Conservation (phyloP, 75 land plant species). For the Sequoia sempervirens region DNA sequence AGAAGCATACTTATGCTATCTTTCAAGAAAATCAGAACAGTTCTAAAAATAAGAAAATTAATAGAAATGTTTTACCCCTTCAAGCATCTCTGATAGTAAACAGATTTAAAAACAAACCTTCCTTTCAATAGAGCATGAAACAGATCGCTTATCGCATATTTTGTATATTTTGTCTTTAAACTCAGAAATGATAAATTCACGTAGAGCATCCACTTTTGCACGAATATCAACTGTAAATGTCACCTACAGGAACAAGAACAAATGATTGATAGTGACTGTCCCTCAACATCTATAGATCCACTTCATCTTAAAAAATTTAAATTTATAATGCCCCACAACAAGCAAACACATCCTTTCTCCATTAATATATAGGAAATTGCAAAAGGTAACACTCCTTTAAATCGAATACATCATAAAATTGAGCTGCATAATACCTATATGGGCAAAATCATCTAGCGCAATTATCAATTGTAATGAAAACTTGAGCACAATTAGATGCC, state of each 20-base stretch:
- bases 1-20: not conserved
- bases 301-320: not conserved
- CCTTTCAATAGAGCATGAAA: conserved; percentile 61
- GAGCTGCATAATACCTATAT: not conserved
- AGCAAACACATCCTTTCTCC: not conserved
- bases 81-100: not conserved
- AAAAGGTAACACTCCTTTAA: not conserved
- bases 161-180: conserved; percentile 36
- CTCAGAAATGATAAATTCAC: conserved; percentile 53
- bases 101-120: conserved; percentile 53
- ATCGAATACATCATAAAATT: not conserved
- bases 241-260: conserved; percentile 52
- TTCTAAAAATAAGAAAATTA: not conserved
- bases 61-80: conserved; percentile 1
- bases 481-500: not conserved
- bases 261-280: not conserved
- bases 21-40: not conserved
- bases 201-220: conserved; percentile 64
- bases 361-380: not conserved
- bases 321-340: not conserved
- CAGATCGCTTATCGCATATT: conserved; percentile 61
- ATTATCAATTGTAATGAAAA: not conserved
- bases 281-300: not conserved
- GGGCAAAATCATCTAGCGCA: not conserved
- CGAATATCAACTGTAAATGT: conserved; percentile 83